These are phyloP conservation scores for Epithele typhae DNA, from an alignment of 768 basidiomycete genomes.

Conservation along the genomic window DNA sequence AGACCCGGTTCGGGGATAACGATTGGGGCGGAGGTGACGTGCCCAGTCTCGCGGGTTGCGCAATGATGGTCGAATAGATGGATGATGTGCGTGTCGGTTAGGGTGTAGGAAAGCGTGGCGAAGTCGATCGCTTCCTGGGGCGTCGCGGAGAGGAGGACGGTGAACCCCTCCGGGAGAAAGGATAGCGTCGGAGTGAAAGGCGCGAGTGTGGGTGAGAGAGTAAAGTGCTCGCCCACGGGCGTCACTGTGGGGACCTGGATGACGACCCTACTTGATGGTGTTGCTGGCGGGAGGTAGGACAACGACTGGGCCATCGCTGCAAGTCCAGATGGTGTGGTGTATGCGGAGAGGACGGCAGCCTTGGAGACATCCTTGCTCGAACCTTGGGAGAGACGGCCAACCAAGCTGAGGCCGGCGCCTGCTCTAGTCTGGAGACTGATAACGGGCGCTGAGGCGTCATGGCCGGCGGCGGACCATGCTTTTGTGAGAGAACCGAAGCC, in stretches of 20 bases:
- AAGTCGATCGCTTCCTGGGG: conserved; percentile 81
- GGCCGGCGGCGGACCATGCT: conserved; percentile 47
- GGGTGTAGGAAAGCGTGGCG: conserved; percentile 68
- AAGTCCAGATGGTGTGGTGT: conserved; percentile 80
- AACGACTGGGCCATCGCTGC: conserved; percentile 81
- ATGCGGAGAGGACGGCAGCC: conserved; percentile 66
- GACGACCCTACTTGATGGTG: conserved; percentile 62
- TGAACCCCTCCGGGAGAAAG: conserved; percentile 59
- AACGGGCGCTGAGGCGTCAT: conserved; percentile 43
- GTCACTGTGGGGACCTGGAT: conserved; percentile 80
- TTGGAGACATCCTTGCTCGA: conserved; percentile 63
- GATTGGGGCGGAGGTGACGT: conserved; percentile 40
- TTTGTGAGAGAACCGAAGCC: conserved; percentile 76
- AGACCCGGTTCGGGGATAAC: conserved; percentile 26
- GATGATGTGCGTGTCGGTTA: conserved; percentile 65
- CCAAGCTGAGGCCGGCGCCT: conserved; percentile 77
- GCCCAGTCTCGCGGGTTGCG: conserved; percentile 70
- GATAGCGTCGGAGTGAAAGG: conserved; percentile 55
- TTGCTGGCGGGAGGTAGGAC: conserved; percentile 61
- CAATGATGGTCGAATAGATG: conserved; percentile 91
- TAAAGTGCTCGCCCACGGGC: conserved; percentile 57
- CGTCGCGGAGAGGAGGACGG: conserved; percentile 78
- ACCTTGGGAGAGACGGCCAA: conserved; percentile 77
- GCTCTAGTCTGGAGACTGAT: conserved; percentile 75
- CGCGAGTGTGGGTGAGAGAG: conserved; percentile 75